A percentile compares a stretch with the other conserved stretches of the same genome.
Conservation (phyloP, 2,329 filamentous ascomycete species). For the Ascocoryne sarcoides region DNA sequence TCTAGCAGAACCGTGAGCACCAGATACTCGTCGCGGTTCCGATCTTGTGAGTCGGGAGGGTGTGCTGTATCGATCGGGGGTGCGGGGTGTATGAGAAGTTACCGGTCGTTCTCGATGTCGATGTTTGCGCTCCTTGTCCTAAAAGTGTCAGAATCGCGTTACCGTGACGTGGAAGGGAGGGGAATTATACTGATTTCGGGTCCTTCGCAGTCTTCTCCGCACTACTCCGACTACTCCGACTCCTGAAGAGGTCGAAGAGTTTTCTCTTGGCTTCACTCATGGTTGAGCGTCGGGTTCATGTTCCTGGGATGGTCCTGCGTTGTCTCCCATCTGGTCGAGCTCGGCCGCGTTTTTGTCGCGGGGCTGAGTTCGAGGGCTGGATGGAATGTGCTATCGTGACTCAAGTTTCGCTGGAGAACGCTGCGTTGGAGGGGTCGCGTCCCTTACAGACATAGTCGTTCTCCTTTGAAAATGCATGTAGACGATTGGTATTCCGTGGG, state of each 20-base stretch:
- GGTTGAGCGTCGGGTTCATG: constrained; percentile 3
- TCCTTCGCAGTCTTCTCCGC: constrained; percentile 10
- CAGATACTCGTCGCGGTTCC: not conserved
- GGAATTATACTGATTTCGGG: constrained; percentile 25
- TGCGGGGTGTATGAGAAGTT: not conserved
- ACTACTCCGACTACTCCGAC: constrained; percentile 32
- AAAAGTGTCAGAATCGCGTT: not conserved
- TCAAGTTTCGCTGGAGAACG: not conserved
- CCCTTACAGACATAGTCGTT: too few species aligned
- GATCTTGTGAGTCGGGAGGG: not conserved
- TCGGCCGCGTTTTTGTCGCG: constrained; percentile 5
- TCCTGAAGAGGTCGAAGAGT: constrained; percentile 37
- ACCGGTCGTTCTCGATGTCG: not conserved
- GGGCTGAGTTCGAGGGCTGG: constrained; percentile 10
- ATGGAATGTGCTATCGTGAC: not conserved
- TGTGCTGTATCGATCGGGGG: not conserved
- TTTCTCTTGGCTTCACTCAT: constrained; percentile 25
- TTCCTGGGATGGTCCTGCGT: not conserved
- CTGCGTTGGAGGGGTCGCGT: not conserved
- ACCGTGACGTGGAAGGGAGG: not conserved
- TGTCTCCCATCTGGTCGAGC: not conserved
- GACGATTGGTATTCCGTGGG: too few species aligned
- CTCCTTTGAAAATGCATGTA: too few species aligned
- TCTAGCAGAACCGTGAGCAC: not conserved
- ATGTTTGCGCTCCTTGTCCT: constrained; percentile 4